A percentile compares a stretch with the other conserved stretches of the same genome.
Conservation (phyloP, 2,329 filamentous ascomycete species). For the Ophiostoma ulmi region DNA sequence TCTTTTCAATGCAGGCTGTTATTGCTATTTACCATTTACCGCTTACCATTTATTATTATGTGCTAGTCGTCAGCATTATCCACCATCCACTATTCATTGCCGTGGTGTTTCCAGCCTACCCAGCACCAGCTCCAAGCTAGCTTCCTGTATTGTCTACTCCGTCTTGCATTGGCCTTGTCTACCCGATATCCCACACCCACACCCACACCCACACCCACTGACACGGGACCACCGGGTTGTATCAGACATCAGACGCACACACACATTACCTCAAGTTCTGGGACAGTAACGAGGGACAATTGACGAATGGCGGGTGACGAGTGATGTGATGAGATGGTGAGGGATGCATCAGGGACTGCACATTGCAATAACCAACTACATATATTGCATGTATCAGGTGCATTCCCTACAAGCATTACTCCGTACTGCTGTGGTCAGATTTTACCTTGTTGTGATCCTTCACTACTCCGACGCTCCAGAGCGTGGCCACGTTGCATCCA, state of each 20-base stretch:
- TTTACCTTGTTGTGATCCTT: too few relatives aligned
- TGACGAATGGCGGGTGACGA: neutral
- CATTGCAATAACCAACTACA: too few relatives aligned
- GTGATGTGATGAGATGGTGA: neutral
- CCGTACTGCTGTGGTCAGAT: neutral
- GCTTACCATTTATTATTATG: neutral
- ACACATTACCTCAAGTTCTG: neutral
- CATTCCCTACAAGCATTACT: neutral
- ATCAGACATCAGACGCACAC: slow-evolving; percentile 4
- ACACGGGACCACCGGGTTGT: slow-evolving; percentile 7
- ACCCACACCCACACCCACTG: neutral
- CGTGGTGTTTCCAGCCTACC: neutral
- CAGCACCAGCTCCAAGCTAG: neutral
- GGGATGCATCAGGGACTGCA: neutral
- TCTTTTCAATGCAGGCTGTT: neutral
- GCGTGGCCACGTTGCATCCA: slow-evolving; percentile 7
- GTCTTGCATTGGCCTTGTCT: neutral
- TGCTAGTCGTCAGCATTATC: too few relatives aligned
- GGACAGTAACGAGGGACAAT: too few relatives aligned
- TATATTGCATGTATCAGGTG: neutral
- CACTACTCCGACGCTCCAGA: neutral
- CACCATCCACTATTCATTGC: neutral
- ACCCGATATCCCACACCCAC: neutral
- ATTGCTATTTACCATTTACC: neutral
- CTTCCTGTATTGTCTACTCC: neutral